Percentiles rank a stretch among this genome's conserved stretches.
These are phyloP conservation scores for Mayamaea pseudoterrestris DNA, from an alignment of 108 stramenopile species.

Conservation along the genomic window DNA sequence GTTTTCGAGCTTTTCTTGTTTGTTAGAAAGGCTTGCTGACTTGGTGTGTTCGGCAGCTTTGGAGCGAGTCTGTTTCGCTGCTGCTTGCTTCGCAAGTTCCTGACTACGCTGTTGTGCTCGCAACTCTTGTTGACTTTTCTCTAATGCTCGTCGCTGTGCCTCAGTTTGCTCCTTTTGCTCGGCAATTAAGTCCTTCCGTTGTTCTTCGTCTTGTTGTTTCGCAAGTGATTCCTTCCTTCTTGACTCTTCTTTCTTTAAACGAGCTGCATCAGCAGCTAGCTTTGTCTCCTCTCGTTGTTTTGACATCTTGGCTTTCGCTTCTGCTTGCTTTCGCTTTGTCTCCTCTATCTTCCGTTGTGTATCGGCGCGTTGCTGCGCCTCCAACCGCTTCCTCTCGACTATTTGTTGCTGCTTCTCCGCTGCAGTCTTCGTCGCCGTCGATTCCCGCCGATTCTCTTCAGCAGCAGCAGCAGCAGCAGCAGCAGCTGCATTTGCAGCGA, in stretches of 20 bases:
- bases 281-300: conserved; percentile 2
- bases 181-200: conserved; percentile 5
- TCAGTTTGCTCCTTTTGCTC: conserved; percentile 7
- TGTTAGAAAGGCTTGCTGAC: conserved; percentile 1
- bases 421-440: conserved; percentile 4
- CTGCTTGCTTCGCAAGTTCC: conserved; percentile 6
- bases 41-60: neutral
- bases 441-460: conserved; percentile 4
- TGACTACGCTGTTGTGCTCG: conserved; percentile 1
- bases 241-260: neutral
- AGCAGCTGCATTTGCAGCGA: neutral
- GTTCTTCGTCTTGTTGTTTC: conserved; percentile 12
- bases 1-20: conserved; percentile 12
- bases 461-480: conserved; percentile 4
- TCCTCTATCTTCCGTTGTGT: conserved; percentile 10
- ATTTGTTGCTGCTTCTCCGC: conserved; percentile 8
- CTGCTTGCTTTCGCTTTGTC: conserved; percentile 3
- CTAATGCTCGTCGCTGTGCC: conserved; percentile 9
- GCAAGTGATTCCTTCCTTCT: neutral
- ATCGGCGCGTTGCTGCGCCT: conserved; percentile 7
- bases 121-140: conserved; percentile 10
- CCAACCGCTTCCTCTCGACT: conserved; percentile 7
- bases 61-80: conserved; percentile 5
- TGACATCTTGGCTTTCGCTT: conserved; percentile 18
- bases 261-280: conserved; percentile 4